Evolutionary conservation across 2,329 filamentous ascomycete genomes (phyloP), one percentile per base, ranked within the genome.

Genomic region (Aspergillus phoenicis): DNA sequence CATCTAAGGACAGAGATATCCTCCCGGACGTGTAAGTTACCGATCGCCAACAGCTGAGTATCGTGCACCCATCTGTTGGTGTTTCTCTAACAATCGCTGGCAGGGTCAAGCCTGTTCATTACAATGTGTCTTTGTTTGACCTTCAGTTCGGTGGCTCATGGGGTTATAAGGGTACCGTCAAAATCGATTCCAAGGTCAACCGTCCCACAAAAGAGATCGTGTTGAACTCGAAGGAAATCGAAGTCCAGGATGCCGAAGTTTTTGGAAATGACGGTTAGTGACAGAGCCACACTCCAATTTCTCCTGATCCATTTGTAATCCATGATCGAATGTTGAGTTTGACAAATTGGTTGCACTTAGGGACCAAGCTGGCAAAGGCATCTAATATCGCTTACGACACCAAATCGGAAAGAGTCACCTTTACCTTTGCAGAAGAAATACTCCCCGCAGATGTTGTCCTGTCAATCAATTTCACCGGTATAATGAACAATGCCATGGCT

Each of bases 401-500:
- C 71, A 90, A 90, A 77, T 89, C 89, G 64, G 93, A 98, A 80
- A 88, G 94, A 62, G 91, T 88, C 43, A 93, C 89, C 59, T 83
- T 99, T 68, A 82, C 83, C 67, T 96, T 99, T 75, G 79, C 87
- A 36, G 82, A 90, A 66, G 88, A 90, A 71, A 81, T 97, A 36
- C 84, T 88, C 17, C 81, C 85, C 33, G 84, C 89, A 24, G 82
- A 87, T 62, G 87, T 90, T 73, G 88, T 89, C 5, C 77, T 97
- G 45, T 81, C 84, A 51, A 85, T 97, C 72, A 83, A 87, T 20
- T 97, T 95, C 72, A 84, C 90, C 70, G 93, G 91, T 62, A 88
- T 84, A 61, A 89, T 96, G 78, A 97, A 96, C 82, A 91, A 91
- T 73, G 86, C 90, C 66, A 96, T 97, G 92, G 89, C 91, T 61